phyloP scores from a whole-genome alignment of 306 rosid species.

The Oemleria cerasiformis region DNA sequence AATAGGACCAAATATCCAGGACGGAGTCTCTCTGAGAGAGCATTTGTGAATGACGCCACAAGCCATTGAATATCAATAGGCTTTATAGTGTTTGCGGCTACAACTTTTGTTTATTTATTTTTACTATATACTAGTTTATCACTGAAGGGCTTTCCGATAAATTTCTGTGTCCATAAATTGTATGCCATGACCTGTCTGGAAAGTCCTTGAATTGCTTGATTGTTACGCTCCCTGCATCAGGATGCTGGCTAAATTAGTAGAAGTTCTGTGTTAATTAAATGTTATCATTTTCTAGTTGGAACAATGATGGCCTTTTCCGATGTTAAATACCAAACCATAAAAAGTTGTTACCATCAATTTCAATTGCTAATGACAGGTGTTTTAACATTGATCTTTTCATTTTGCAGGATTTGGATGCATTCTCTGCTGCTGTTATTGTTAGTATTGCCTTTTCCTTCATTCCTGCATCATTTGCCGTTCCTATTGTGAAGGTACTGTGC shows the following conservation, averaged over 20 bases:
- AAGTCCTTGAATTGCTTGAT: background rate
- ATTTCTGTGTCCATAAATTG: background rate
- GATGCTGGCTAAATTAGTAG: background rate
- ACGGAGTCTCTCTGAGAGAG: background rate
- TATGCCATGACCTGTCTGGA: background rate
- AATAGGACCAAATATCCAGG: background rate
- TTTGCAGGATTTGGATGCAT: conserved; percentile 94
- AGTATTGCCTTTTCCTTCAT: conserved; percentile 88
- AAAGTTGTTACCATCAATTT: background rate
- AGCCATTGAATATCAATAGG: background rate
- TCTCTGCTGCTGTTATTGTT: conserved; percentile 85
- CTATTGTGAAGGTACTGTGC: conserved; percentile 80
- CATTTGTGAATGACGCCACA: background rate
- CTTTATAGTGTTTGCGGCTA: background rate
- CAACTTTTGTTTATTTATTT: background rate
- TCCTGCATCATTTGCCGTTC: conserved; percentile 94
- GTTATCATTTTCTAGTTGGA: background rate
- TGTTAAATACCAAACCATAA: background rate
- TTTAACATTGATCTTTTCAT: conserved; percentile 12
- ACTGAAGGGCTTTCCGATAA: background rate
- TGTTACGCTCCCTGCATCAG: background rate
- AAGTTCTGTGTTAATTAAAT: background rate
- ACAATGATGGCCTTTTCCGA: background rate
- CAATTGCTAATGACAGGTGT: background rate
- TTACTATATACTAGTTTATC: background rate